Evolutionary conservation across 1,284 basidiomycete genomes (phyloP).

Genomic region (Pseudozyma pruni): DNA sequence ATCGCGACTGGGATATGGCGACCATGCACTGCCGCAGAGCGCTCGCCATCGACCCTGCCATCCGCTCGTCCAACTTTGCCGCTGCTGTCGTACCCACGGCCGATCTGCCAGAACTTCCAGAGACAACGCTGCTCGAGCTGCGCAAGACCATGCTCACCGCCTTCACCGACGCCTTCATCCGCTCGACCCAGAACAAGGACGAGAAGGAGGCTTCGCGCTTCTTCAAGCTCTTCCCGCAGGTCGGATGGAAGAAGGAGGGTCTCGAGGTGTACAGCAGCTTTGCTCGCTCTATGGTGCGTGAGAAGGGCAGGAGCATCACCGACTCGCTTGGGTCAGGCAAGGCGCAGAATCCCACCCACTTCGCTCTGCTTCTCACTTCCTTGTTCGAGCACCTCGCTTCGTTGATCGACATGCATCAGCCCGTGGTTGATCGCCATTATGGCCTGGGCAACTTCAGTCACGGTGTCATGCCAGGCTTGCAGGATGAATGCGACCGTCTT

Average conservation of each 20-base stretch:
- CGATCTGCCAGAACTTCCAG: constrained; percentile 84
- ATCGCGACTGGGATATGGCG: constrained; percentile 93
- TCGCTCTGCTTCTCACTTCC: constrained; percentile 72
- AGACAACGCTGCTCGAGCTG: constrained; percentile 80
- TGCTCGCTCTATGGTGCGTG: constrained; percentile 83
- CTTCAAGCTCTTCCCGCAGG: constrained; percentile 94
- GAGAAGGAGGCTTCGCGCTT: constrained; percentile 85
- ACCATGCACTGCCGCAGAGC: constrained; percentile 88
- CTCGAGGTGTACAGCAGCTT: constrained; percentile 93
- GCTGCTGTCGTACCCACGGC: constrained; percentile 88
- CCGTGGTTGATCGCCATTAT: constrained; percentile 97
- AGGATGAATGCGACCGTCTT: constrained; percentile 87
- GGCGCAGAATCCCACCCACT: constrained; percentile 49
- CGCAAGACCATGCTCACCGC: constrained; percentile 80
- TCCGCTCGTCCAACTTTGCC: constrained; percentile 86
- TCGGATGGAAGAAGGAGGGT: constrained; percentile 83
- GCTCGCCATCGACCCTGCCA: constrained; percentile 81
- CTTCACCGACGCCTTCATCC: constrained; percentile 84
- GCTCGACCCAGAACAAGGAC: constrained; percentile 75
- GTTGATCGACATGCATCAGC: constrained; percentile 96
- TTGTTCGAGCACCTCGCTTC: constrained; percentile 94
- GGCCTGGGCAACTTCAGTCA: constrained; percentile 68
- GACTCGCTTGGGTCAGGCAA: constrained; percentile 41
- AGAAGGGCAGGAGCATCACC: constrained; percentile 44
- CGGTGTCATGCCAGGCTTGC: constrained; percentile 76